phyloP scores from a whole-genome alignment of 768 basidiomycete species.

The Phaeolepiota aurea region DNA sequence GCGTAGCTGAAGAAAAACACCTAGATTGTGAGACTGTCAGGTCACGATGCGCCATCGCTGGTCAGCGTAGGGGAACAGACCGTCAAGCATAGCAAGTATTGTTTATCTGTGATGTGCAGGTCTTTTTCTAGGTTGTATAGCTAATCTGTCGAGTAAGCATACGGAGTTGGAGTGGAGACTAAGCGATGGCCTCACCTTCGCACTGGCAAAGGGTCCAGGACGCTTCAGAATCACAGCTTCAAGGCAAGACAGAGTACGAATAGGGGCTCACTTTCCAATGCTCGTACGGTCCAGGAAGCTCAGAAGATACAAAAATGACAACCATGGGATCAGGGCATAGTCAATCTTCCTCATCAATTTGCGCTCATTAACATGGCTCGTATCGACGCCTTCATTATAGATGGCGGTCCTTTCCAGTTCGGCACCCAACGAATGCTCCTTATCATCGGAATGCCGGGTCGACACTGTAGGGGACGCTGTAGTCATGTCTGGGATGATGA shows the following conservation, averaged over 20 bases:
- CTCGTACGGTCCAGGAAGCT: conserved; percentile 53
- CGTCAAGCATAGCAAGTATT: conserved; percentile 60
- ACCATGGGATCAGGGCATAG: conserved; percentile 57
- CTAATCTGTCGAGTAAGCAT: conserved; percentile 22
- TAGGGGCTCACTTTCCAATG: conserved; percentile 37
- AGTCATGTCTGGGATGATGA: not conserved
- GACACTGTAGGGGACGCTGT: not conserved
- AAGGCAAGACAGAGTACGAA: conserved; percentile 11
- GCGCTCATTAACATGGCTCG: conserved; percentile 56
- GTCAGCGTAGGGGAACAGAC: conserved; percentile 18
- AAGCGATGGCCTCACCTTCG: conserved; percentile 31
- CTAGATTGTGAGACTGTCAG: conserved; percentile 9
- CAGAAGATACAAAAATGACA: conserved; percentile 68
- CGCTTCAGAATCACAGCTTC: too few species aligned
- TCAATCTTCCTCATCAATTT: conserved; percentile 67
- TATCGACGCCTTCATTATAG: conserved; percentile 46
- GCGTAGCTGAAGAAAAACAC: conserved; percentile 59
- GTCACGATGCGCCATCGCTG: not conserved
- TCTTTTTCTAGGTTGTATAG: conserved; percentile 53
- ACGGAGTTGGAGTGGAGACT: not conserved
- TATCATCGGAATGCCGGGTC: not conserved
- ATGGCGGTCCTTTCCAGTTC: conserved; percentile 16
- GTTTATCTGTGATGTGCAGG: conserved; percentile 53
- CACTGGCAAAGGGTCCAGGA: conserved; percentile 23
- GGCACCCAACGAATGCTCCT: conserved; percentile 19